Evolutionary conservation across 2,329 filamentous ascomycete genomes (phyloP), one percentile per base, ranked within the genome.

Genomic region (Berkeleyomyces rouxiae): DNA sequence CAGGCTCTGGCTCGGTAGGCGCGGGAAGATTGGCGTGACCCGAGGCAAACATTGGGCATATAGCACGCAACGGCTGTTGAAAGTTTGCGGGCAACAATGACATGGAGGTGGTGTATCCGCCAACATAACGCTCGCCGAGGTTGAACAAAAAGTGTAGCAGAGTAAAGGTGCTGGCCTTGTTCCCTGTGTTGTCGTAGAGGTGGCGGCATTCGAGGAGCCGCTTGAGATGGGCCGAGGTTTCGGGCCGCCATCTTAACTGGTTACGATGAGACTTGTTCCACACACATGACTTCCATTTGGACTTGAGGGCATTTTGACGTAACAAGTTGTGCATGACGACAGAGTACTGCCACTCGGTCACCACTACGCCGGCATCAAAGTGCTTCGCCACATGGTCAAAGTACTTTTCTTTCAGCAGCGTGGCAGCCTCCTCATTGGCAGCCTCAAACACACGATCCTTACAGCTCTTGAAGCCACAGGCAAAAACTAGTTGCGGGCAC

Each of bases 311-410:
- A 23, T 71, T 69, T 65, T 77, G 75, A 51, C 75, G 70, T 69
- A 77, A 72, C 23, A 77, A 69, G 65, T 77, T 77, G 65, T 76
- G 75, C 49, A 77, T 67, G 66, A 76, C 73, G 9, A 73, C 70
- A 58, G 71, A 72, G 67, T 76, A 77, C 61, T 76, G 74, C 75
- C 75, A 77, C 53, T 74, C 71, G 62, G 71, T 71, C 13, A 75
- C 73, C 31, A 75, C 72, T 49, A 70, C 74, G 44, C 74, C 73
- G 49, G 75, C 73, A 65, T 76, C 74, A 33, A 77, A 77, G 65
- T 77, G 75, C 67, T 76, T 76, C 46, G 75, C 75, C 61, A 77
- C 74, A 65, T 77, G 75, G 66, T 76, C 75, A 66, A 77, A 76
- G 69, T 75, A 76, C 67, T 74, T 76, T 65, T 77, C 74, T 13